Evolutionary conservation across 306 rosid species (phyloP).

Genomic region (Citrullus colocynthis): DNA sequence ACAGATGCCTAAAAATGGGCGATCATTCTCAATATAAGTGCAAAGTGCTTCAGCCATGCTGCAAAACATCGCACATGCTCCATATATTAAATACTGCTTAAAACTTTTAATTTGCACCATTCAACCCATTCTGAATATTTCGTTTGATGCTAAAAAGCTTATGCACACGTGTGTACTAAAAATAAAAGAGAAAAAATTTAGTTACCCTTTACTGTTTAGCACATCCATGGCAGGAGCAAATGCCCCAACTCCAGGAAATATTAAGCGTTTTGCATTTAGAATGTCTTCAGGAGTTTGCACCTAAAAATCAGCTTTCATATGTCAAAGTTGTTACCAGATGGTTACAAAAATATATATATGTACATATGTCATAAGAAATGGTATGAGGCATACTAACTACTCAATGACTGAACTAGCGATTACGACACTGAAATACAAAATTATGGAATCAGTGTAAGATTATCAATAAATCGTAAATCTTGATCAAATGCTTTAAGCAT

Average conservation of each 20-base stretch:
- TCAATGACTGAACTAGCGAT: neutral
- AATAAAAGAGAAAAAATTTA: neutral
- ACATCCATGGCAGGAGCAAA: conserved; percentile 90
- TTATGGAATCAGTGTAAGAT: neutral
- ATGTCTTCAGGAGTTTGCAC: conserved; percentile 78
- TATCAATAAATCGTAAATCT: neutral
- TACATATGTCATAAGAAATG: neutral
- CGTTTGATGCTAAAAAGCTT: neutral
- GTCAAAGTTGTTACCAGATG: conserved; percentile 4
- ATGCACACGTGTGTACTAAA: neutral
- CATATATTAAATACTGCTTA: neutral
- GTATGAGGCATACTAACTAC: neutral
- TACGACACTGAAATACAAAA: neutral
- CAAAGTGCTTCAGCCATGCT: conserved; percentile 88
- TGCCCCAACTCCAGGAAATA: conserved; percentile 97
- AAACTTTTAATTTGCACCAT: neutral
- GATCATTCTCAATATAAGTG: conserved; percentile 66
- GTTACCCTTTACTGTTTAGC: conserved; percentile 61
- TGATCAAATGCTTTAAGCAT: neutral
- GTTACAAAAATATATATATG: neutral
- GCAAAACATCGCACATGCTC: conserved; percentile 19
- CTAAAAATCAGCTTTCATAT: conserved; percentile 22
- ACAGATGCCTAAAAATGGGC: conserved; percentile 90
- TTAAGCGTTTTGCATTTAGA: conserved; percentile 53
- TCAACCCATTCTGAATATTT: neutral